Base-by-base conservation (phyloP, 108 stramenopile genomes). In the Conticribra guillardii region DNA sequence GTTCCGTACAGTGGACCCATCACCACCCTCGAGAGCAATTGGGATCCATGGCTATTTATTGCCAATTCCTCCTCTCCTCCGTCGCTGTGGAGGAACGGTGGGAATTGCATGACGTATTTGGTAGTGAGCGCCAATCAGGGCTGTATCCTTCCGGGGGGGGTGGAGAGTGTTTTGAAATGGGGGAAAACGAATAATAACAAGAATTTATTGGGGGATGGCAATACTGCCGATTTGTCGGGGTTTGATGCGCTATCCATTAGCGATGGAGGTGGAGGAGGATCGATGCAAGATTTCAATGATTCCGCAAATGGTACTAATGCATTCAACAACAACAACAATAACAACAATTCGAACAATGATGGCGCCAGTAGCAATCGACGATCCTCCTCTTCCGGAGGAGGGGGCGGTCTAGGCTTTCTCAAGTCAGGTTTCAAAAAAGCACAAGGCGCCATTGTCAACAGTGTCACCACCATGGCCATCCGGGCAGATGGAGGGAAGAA, bases 401-500 rank as follows among this genome's bases (percentile, higher is more conserved):
- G 32, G 3, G 60, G 48, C 3, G 65, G 65, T 2, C 9, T 66
- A 16, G 31, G 22, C 37, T 81, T 92, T 52, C 50, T 92, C 27
- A 74, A 74, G 64, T 87, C 86, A 22, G 81, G 83, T 2, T 78
- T 89, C 17, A 84, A 85, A 24, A 77, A 80, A 24, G 83, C 92
- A 11, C 84, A 85, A 16, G 71, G 53, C 18, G 71, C 82, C 0
- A 41, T 93, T 41, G 88, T 89, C 54, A 84, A 83, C 8, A 61
- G 76, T 11, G 88, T 90, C 29, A 80, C 84, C 11, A 79, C 74
- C 14, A 54, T 90, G 48, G 92, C 92, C 22, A 88, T 93, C 22
- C 76, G 74, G 37, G 88, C 87, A 27, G 92, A 93, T 55, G 60
- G 82, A 21, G 88, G 89, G 41, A 84, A 82, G 55, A 88, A 86